Evolutionary conservation across 192 early-diverging fungal species (phyloP), one percentile per base, ranked within the genome.

Genomic region (Entomortierella lignicola): DNA sequence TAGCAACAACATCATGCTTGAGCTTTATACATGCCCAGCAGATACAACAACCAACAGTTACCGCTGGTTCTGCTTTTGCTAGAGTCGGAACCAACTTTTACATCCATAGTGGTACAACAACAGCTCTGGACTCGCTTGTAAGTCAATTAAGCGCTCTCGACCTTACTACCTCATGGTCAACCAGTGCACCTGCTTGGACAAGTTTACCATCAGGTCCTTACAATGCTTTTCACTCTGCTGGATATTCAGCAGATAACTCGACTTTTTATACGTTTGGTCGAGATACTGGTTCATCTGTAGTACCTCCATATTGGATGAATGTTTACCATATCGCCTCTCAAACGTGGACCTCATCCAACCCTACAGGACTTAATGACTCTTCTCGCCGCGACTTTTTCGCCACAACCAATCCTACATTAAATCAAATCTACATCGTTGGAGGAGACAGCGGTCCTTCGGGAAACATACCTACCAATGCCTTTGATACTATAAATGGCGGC

Each of bases 181-280:
- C 60, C 11, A 42, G 29, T 20, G 29, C 44, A 2, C 72, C 72
- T 4, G 32, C 56, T 37, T 77, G 72, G 72, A 63, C 15, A 0
- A 29, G 20, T 37, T 50, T 66, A 10, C 23, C 57, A 6, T 50
- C 63, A 0, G 72, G 72, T 44, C 72, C 64, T 0, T 55, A 48
- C 17, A 75, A 75, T 26, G 72, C 42, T 2, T 75, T 48, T 32
- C 72, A 75, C 48, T 50, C 64, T 47, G 72, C 64, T 15, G 72
- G 64, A 3, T 61, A 53, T 6, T 55, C 57, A 8, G 50, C 58
- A n/a, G 59, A 67, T 43, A 61, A 61, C n/a, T 43, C 42, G 2
- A 67, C 72, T 5, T 62, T 75, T 31, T 42, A 54, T 37, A 67
- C 64, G 11, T 75, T 75, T 37, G 72, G 72, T n/a, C 63, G 62